Evolutionary conservation across 208 protist genomes (phyloP).

Genomic region (Crithidia thermophila): DNA sequence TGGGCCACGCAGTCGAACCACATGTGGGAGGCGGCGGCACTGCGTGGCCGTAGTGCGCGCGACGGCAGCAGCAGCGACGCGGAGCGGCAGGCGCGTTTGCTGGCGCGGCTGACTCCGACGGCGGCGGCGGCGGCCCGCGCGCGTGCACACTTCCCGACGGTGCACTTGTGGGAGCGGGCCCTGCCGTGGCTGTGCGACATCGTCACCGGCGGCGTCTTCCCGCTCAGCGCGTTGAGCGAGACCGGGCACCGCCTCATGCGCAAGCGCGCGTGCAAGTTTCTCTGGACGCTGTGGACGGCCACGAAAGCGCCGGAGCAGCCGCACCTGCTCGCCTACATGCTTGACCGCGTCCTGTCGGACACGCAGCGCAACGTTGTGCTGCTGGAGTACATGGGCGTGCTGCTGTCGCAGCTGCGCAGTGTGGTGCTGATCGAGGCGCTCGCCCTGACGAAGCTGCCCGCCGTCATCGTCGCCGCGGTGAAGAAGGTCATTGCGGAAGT

Average conservation of each 20-base stretch:
- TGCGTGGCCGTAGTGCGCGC: no score
- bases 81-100: background rate
- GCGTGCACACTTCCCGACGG: background rate
- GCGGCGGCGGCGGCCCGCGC: background rate
- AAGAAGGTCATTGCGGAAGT: constrained; percentile 23
- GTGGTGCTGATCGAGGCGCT: constrained; percentile 39
- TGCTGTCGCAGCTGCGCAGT: constrained; percentile 57
- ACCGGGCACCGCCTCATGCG: constrained; percentile 38
- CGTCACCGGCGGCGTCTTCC: constrained; percentile 35
- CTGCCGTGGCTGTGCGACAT: constrained; percentile 50
- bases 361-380: constrained; percentile 46
- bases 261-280: constrained; percentile 36
- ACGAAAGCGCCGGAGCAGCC: constrained; percentile 4
- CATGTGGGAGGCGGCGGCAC: background rate
- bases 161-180: constrained; percentile 26
- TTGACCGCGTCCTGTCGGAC: constrained; percentile 50
- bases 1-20: background rate
- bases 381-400: constrained; percentile 67
- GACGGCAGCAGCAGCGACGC: background rate
- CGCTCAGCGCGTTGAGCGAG: constrained; percentile 28
- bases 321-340: constrained; percentile 46
- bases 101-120: background rate
- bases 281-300: constrained; percentile 54
- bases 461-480: constrained; percentile 30
- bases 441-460: constrained; percentile 34